Conservation (phyloP, 2,329 filamentous ascomycete species). For the Alternaria ventricosa region DNA sequence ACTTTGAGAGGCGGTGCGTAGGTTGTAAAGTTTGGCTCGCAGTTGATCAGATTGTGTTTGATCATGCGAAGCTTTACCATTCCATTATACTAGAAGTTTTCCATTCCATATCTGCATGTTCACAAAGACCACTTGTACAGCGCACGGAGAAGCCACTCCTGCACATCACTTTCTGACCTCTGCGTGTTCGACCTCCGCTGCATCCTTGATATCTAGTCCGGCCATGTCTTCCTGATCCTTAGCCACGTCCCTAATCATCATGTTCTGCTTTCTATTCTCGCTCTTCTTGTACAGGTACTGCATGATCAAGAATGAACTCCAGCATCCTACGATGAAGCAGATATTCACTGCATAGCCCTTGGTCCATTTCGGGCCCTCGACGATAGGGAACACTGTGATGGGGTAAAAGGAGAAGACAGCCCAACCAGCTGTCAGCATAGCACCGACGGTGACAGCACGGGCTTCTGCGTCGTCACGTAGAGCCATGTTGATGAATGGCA, state of each 20-base stretch:
- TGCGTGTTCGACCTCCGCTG: constrained; percentile 29
- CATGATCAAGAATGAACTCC: constrained; percentile 51
- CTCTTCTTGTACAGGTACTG: constrained; percentile 47
- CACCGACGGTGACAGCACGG: constrained; percentile 57
- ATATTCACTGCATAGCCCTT: constrained; percentile 59
- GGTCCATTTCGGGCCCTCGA: constrained; percentile 54
- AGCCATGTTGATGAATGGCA: constrained; percentile 49
- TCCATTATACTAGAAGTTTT: neutral
- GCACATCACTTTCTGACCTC: constrained; percentile 21
- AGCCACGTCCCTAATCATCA: constrained; percentile 11
- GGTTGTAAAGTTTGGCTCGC: neutral
- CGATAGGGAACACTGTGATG: constrained; percentile 43
- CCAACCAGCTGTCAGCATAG: constrained; percentile 51
- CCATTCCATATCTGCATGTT: neutral
- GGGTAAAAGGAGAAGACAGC: constrained; percentile 46
- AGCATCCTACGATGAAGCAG: constrained; percentile 55
- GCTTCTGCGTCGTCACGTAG: constrained; percentile 56
- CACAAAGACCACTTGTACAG: too few relatives aligned
- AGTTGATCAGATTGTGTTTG: neutral
- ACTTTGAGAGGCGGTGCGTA: neutral
- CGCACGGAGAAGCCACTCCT: neutral
- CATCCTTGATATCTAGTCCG: constrained; percentile 27
- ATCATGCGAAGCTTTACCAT: neutral
- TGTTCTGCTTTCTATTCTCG: constrained; percentile 30
- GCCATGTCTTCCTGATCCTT: constrained; percentile 38